These are phyloP conservation scores for Rossbeevera mucosa DNA, from an alignment of 768 basidiomycete species.

Conservation along the genomic window DNA sequence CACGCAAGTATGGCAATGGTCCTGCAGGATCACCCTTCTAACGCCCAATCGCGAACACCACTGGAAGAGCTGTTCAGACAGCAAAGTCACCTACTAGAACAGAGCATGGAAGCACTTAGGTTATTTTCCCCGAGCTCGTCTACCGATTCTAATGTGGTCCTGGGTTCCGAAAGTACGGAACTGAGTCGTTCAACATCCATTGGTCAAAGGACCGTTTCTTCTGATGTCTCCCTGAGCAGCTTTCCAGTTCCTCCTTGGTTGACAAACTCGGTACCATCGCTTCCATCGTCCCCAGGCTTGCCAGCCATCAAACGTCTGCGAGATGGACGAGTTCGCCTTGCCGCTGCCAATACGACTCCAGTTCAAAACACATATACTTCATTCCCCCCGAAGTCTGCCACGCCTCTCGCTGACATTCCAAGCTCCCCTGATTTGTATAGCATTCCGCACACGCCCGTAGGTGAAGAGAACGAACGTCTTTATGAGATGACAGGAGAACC, in stretches of 20 bases:
- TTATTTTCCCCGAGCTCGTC: slow-evolving; percentile 34
- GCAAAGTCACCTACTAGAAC: slow-evolving; percentile 61
- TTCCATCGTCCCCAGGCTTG: slow-evolving; percentile 11
- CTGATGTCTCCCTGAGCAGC: slow-evolving; percentile 65
- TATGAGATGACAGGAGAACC: slow-evolving; percentile 12
- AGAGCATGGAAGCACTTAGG: slow-evolving; percentile 56
- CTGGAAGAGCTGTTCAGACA: slow-evolving; percentile 53
- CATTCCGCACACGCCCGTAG: slow-evolving; percentile 17
- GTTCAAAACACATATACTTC: slow-evolving; percentile 3
- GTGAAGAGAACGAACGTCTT: slow-evolving; percentile 11
- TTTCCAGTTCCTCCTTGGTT: slow-evolving; percentile 61
- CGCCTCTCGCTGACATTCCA: slow-evolving; percentile 20
- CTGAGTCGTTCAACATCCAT: slow-evolving; percentile 23
- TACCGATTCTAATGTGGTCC: slow-evolving; percentile 31
- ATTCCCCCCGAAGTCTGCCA: slow-evolving; percentile 28
- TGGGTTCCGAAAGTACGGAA: slow-evolving; percentile 4
- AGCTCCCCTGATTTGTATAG: slow-evolving; percentile 10
- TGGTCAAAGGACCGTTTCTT: slow-evolving; percentile 24
- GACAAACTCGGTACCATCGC: slow-evolving; percentile 14
- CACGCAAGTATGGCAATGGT: neutral
- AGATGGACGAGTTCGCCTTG: slow-evolving; percentile 18
- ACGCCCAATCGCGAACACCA: slow-evolving; percentile 34
- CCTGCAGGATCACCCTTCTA: slow-evolving; percentile 37
- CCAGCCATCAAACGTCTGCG: slow-evolving; percentile 17
- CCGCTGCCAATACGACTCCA: slow-evolving; percentile 4